Conservation (phyloP, 495 filamentous ascomycete genomes). For the Immersiella caudata region DNA sequence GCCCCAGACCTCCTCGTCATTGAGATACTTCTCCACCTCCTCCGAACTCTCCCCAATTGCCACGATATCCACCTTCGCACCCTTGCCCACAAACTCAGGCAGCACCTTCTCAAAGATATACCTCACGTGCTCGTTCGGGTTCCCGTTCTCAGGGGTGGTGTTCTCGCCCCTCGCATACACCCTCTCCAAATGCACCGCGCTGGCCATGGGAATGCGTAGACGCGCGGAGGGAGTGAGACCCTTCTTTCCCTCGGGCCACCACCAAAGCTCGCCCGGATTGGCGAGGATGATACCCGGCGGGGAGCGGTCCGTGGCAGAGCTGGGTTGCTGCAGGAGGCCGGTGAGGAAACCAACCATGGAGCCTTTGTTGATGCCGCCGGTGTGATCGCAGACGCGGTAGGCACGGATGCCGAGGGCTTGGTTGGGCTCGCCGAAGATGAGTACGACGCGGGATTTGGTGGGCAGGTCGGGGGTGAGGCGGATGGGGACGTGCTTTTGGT, state of each 20-base stretch:
- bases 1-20: conserved; percentile 54
- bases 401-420: conserved; percentile 78
- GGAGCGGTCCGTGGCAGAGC: conserved; percentile 32
- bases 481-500: conserved; percentile 67
- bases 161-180: conserved; percentile 52
- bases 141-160: conserved; percentile 56
- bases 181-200: conserved; percentile 53
- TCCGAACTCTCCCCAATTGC: conserved; percentile 61
- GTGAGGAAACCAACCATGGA: conserved; percentile 65
- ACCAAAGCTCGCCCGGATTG: conserved; percentile 71
- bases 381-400: conserved; percentile 62
- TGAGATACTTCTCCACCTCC: conserved; percentile 57
- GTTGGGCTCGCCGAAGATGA: conserved; percentile 69
- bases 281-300: conserved; percentile 64
- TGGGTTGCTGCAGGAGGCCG: conserved; percentile 45
- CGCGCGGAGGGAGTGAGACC: conserved; percentile 60
- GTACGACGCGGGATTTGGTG: conserved; percentile 62
- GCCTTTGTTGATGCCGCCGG: conserved; percentile 65
- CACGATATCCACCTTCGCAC: conserved; percentile 65
- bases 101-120: conserved; percentile 67
- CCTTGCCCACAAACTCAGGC: conserved; percentile 42
- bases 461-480: conserved; percentile 60
- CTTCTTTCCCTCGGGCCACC: conserved; percentile 60
- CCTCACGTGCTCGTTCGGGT: conserved; percentile 57
- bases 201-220: conserved; percentile 55